These are phyloP conservation scores for Haematococcus lacustris DNA, from an alignment of 139 green algal species.

Conservation along the genomic window DNA sequence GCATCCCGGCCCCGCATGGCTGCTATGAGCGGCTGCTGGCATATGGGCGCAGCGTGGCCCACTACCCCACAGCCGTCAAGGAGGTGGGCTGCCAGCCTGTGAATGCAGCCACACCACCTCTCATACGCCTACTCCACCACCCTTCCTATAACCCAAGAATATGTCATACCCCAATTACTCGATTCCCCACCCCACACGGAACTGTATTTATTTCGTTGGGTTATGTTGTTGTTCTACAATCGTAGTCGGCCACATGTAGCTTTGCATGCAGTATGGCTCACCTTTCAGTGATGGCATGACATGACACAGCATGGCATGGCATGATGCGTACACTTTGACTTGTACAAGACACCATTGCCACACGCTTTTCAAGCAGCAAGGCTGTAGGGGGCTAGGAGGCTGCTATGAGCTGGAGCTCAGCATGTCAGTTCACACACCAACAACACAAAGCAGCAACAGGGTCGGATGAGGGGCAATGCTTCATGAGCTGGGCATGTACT, in stretches of 20 bases:
- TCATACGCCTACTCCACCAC: too few species aligned
- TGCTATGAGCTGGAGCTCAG: too few species aligned
- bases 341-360: not conserved
- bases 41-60: constrained; percentile 85
- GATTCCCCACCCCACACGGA: too few species aligned
- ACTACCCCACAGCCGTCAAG: constrained; percentile 97
- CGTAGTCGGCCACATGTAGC: not conserved
- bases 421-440: too few species aligned
- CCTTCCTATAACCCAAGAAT: too few species aligned
- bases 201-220: too few species aligned
- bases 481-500: not conserved
- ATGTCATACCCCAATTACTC: too few species aligned
- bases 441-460: not conserved
- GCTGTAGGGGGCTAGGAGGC: not conserved
- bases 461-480: not conserved
- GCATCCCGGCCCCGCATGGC: constrained; percentile 52
- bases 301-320: too few species aligned
- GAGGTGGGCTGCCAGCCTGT: constrained; percentile 47
- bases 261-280: not conserved
- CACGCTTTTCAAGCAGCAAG: not conserved
- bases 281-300: not conserved
- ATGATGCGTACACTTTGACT: not conserved
- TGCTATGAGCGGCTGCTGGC: constrained; percentile 71
- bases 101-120: not conserved
- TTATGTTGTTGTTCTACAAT: too few species aligned